These are phyloP conservation scores for Mortierella sp. DNA, from an alignment of 371 early-diverging fungal species.

Conservation along the genomic window DNA sequence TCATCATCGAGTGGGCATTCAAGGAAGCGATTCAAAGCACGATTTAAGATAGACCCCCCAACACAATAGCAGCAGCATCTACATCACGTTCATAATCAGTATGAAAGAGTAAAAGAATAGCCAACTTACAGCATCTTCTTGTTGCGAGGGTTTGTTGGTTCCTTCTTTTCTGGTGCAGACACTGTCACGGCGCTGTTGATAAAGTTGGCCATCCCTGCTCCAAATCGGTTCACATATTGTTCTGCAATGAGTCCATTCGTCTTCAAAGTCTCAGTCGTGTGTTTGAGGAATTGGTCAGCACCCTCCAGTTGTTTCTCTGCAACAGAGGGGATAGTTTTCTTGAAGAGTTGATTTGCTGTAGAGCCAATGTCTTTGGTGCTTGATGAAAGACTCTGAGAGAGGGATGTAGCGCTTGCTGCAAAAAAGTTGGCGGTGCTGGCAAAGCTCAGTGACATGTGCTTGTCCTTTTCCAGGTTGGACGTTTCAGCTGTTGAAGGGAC, in stretches of 20 bases:
- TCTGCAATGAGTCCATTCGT: constrained; percentile 49
- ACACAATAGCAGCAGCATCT: too few relatives aligned
- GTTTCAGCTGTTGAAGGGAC: not conserved
- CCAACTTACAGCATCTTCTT: constrained; percentile 46
- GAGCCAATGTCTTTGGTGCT: constrained; percentile 42
- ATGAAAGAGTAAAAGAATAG: not conserved
- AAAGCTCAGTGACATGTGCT: constrained; percentile 10
- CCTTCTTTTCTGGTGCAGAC: constrained; percentile 41
- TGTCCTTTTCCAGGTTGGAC: not conserved
- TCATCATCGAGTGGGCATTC: not conserved
- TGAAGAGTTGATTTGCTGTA: constrained; percentile 42
- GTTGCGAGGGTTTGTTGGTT: constrained; percentile 18
- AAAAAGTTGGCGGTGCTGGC: constrained; percentile 46
- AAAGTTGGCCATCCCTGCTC: constrained; percentile 47
- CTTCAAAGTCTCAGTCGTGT: constrained; percentile 43
- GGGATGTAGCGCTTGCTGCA: constrained; percentile 28
- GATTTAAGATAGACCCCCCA: too few relatives aligned
- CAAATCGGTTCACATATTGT: constrained; percentile 52
- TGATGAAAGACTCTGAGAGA: constrained; percentile 40
- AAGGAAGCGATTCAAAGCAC: too few relatives aligned
- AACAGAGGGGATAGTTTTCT: constrained; percentile 40
- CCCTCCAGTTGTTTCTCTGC: constrained; percentile 48
- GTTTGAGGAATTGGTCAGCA: constrained; percentile 44
- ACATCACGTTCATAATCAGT: too few relatives aligned
- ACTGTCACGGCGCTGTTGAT: constrained; percentile 46